Evolutionary conservation across 495 filamentous ascomycete species (phyloP), one percentile per base, ranked within the genome.

Genomic region (Talaromyces nanjingensis): DNA sequence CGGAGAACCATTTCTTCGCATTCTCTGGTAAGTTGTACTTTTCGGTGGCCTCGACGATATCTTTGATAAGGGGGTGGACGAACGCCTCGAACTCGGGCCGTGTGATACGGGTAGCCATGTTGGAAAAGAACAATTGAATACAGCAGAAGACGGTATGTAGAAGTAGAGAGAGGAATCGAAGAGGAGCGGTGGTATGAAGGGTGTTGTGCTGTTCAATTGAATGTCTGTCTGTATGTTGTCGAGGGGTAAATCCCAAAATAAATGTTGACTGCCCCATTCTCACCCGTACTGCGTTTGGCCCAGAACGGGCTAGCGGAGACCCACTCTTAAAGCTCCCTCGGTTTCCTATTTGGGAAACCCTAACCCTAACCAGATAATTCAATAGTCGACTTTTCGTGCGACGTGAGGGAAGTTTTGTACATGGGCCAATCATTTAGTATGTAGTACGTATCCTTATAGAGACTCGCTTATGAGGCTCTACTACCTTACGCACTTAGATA

Each of bases 51-150:
- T 80, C 84, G 54, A 90, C 80, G 57, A 98, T 79, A 65, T 90
- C 91, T 70, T 90, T 81, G 71, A 91, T 83, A 63, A 93, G 81
- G 65, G 85, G 83, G 55, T 89, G 91, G 82, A 96, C 97, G 71
- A 96, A 81, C 16, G 84, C 77, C 81, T 98, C 94, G 72, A 98
- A 98, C 62, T 94, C 87, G 67, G 89, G 81, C 64, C 89, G 83
- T 45, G 87, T 90, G 31, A 87, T 91, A 62, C 79, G 82, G 64
- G 86, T 72, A 52, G 86, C 81, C 87, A 88, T 89, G 53, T 67
- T 81, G 70, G 69, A 24, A 55, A 12, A 0, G 49, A 65, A 33
- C 29, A 52, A 29, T 29, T 34, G 18, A 25, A n/a, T 5, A n/a
- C 16, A 42, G 27, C 34, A 5, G 11, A 56, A 14, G 11, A 29